Conservation (phyloP, 345 rosid genomes). For the Brassica nigra region DNA sequence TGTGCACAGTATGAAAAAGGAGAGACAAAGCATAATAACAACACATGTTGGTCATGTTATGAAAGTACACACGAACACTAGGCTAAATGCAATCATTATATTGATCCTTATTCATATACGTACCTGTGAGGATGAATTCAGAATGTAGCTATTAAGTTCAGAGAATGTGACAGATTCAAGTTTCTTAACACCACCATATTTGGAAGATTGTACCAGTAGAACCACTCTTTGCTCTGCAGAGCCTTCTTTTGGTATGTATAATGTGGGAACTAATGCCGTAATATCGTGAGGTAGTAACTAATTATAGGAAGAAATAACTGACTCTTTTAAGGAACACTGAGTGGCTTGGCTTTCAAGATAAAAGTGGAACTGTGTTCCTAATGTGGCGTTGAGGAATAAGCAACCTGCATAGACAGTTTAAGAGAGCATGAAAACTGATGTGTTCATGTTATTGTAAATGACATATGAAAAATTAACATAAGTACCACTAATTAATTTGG, state of each 20-base stretch:
- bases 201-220: background rate
- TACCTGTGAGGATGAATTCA: background rate
- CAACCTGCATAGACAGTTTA: background rate
- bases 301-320: too few relatives aligned
- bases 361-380: background rate
- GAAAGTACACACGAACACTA: too few relatives aligned
- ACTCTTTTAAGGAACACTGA: too few relatives aligned
- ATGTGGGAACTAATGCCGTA: background rate
- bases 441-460: background rate
- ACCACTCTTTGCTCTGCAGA: background rate
- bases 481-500: too few relatives aligned
- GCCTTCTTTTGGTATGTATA: background rate
- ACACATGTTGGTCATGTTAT: background rate
- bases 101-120: background rate
- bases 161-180: background rate
- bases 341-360: too few relatives aligned
- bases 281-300: too few relatives aligned
- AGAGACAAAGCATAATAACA: background rate
- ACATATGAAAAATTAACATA: background rate
- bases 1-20: background rate
- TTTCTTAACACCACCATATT: background rate
- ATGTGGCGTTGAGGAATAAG: background rate
- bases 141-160: background rate
- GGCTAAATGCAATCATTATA: too few relatives aligned
- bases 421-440: background rate